phyloP scores from a whole-genome alignment of 1,139 yeast species.

The Yamadazyma atlantica region DNA sequence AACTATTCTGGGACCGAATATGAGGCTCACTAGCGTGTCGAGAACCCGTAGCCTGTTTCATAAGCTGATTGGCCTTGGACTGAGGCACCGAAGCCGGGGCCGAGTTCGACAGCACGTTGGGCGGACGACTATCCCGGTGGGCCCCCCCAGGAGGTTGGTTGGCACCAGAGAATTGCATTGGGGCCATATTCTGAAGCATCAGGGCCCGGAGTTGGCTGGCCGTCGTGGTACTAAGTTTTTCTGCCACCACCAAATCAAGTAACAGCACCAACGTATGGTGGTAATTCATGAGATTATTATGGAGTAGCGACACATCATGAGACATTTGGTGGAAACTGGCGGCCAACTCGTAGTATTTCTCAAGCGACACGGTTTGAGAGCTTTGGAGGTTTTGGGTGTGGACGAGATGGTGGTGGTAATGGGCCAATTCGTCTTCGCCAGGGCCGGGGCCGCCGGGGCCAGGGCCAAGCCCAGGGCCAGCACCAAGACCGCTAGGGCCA shows the following conservation, averaged over 20 bases:
- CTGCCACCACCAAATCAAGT: too few species aligned
- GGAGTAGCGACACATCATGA: background rate
- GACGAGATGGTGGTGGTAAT: conserved; percentile 1
- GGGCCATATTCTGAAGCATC: background rate
- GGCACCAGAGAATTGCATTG: too few species aligned
- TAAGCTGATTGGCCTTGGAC: conserved; percentile 2
- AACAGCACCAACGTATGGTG: background rate
- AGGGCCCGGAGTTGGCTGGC: too few species aligned
- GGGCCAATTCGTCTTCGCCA: background rate
- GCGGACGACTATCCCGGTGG: conserved; percentile 8
- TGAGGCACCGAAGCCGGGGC: conserved; percentile 14
- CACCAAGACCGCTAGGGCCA: too few species aligned
- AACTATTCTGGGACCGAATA: conserved; percentile 1
- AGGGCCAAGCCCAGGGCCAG: too few species aligned
- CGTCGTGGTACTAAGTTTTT: too few species aligned
- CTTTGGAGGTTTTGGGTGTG: background rate
- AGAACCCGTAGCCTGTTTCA: background rate
- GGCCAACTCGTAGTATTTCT: conserved; percentile 10
- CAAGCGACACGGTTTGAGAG: conserved; percentile 17
- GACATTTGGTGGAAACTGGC: conserved; percentile 2
- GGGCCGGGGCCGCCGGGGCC: background rate
- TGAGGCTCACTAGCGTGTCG: conserved; percentile 1
- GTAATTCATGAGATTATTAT: background rate
- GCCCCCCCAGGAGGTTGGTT: too few species aligned
- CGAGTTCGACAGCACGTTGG: conserved; percentile 8